Evolutionary conservation across 768 basidiomycete species (phyloP).

Genomic region (Kwoniella sp.): DNA sequence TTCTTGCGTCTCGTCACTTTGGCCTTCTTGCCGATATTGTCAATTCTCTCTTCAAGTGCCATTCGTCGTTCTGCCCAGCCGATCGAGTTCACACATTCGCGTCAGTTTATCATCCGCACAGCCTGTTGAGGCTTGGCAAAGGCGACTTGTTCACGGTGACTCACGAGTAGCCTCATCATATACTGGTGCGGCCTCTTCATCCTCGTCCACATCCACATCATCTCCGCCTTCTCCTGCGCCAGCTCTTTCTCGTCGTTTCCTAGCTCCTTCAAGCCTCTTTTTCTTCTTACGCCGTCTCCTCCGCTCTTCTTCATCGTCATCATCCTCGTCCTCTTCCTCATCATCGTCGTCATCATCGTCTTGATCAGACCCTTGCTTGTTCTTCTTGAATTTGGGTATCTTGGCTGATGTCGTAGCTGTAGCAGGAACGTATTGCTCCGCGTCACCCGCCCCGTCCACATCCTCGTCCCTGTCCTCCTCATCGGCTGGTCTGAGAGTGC

Average conservation of each 20-base stretch:
- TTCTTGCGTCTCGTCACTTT: conserved; percentile 67
- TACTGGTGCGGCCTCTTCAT: conserved; percentile 68
- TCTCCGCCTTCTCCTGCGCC: conserved; percentile 46
- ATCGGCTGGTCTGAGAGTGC: conserved; percentile 24
- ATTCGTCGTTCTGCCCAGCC: conserved; percentile 70
- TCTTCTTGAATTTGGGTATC: conserved; percentile 50
- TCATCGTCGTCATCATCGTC: conserved; percentile 48
- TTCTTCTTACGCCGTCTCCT: conserved; percentile 54
- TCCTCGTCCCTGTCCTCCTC: conserved; percentile 26
- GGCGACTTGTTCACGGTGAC: no score
- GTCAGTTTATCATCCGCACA: neutral
- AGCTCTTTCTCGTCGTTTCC: conserved; percentile 58
- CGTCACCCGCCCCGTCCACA: conserved; percentile 61
- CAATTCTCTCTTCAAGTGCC: conserved; percentile 78
- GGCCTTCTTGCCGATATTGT: conserved; percentile 81
- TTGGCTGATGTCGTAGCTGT: conserved; percentile 32
- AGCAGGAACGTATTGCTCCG: conserved; percentile 46
- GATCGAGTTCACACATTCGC: conserved; percentile 3
- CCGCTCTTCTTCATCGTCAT: conserved; percentile 51
- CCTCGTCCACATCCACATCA: conserved; percentile 61
- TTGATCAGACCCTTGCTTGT: conserved; percentile 44
- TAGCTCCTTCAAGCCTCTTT: conserved; percentile 60
- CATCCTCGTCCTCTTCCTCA: conserved; percentile 46
- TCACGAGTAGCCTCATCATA: conserved; percentile 63
- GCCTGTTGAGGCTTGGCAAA: no score